Percentiles rank a stretch among this genome's conserved stretches.
These are phyloP conservation scores for Trametes cubensis DNA, from an alignment of 768 basidiomycete species.

Conservation along the genomic window DNA sequence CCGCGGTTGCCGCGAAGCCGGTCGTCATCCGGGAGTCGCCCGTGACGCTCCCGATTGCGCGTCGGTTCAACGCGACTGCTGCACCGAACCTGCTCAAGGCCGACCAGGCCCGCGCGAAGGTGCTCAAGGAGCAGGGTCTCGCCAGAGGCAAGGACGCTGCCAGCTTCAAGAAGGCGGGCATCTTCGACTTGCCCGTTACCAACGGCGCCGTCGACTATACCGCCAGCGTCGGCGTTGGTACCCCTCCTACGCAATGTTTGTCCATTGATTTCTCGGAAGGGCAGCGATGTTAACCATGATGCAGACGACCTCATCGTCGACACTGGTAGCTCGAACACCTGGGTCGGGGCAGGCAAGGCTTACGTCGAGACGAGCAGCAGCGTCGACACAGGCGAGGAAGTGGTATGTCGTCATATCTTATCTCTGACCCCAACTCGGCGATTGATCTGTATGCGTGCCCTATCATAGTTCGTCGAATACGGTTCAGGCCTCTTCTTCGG, in stretches of 20 bases:
- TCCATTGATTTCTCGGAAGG: not conserved
- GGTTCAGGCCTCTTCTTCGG: constrained; percentile 18
- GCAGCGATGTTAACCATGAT: not conserved
- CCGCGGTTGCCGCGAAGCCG: constrained; percentile 13
- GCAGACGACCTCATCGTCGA: constrained; percentile 27
- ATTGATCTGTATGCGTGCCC: too few species aligned
- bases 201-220: constrained; percentile 33
- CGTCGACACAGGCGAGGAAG: constrained; percentile 24
- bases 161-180: not conserved
- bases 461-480: constrained; percentile 14
- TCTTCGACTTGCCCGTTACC: constrained; percentile 16
- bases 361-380: constrained; percentile 26
- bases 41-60: constrained; percentile 25
- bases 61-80: constrained; percentile 28
- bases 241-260: constrained; percentile 45
- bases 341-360: constrained; percentile 27
- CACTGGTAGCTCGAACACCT: constrained; percentile 31
- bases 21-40: constrained; percentile 26
- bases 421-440: not conserved
- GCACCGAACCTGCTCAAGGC: constrained; percentile 14
- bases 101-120: constrained; percentile 29
- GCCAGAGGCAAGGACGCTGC: not conserved
- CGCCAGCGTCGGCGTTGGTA: constrained; percentile 44
- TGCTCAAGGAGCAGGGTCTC: constrained; percentile 8
- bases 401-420: constrained; percentile 17